Evolutionary conservation across 139 green algal genomes (phyloP).

Genomic region (Volvox reticuliferus): DNA sequence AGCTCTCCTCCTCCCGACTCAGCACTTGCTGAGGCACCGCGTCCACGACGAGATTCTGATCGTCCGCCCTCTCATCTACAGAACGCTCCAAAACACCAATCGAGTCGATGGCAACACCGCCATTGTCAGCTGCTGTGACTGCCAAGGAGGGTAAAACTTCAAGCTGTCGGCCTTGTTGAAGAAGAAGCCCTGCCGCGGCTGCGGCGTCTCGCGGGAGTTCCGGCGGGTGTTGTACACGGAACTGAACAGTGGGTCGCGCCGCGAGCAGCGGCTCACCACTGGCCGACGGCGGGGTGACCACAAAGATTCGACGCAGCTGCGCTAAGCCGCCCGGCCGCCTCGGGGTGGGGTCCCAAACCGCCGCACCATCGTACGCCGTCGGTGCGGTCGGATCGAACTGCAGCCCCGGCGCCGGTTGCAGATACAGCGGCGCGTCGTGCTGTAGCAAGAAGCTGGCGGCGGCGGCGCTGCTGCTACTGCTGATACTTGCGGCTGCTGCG

Average conservation of each 20-base stretch:
- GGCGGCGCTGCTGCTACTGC: neutral
- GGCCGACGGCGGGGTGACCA: slow-evolving; percentile 18
- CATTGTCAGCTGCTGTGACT: neutral
- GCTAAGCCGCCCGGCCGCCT: neutral
- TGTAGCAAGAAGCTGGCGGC: slow-evolving; percentile 38
- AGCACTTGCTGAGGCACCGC: too few species aligned
- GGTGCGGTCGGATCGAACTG: neutral
- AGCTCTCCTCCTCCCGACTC: too few species aligned
- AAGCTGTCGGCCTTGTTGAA: too few species aligned
- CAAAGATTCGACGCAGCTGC: slow-evolving; percentile 20
- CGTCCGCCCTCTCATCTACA: too few species aligned
- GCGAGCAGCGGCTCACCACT: slow-evolving; percentile 29
- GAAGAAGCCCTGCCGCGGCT: neutral
- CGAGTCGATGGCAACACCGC: too few species aligned
- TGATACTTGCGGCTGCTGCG: neutral
- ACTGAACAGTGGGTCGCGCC: slow-evolving; percentile 29
- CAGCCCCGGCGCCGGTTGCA: slow-evolving; percentile 10
- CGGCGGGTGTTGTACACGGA: neutral
- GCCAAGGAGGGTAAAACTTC: neutral
- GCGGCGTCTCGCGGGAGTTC: slow-evolving; percentile 17
- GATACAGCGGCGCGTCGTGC: slow-evolving; percentile 41
- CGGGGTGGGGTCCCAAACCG: slow-evolving; percentile 25
- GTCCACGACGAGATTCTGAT: too few species aligned
- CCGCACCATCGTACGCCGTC: neutral
- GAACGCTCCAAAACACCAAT: too few species aligned